Conservation (phyloP, 2,329 filamentous ascomycete species). For the Phyllosticta citrichinensis region DNA sequence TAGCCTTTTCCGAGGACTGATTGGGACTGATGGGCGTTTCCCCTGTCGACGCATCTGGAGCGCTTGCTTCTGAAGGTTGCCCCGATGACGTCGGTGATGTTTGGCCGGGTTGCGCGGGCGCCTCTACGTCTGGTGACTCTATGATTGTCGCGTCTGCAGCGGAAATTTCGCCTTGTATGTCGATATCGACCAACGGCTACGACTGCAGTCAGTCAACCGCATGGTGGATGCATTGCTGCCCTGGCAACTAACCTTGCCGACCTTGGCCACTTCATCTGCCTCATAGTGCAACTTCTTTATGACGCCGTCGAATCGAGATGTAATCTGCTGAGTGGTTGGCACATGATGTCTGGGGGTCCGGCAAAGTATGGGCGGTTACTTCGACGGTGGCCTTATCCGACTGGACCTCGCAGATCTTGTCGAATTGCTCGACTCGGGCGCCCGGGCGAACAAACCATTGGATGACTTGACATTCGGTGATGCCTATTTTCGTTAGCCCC, state of each 20-base stretch:
- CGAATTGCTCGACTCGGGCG: conserved; percentile 93
- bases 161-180: conserved; percentile 70
- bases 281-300: conserved; percentile 97
- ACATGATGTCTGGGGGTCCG: conserved; percentile 12
- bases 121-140: conserved; percentile 1
- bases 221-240: background rate
- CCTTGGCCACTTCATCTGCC: conserved; percentile 89
- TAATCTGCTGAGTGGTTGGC: conserved; percentile 53
- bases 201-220: conserved; percentile 13
- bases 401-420: conserved; percentile 94
- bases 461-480: conserved; percentile 96
- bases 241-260: conserved; percentile 52
- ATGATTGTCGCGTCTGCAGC: conserved; percentile 44
- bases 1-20: conserved; percentile 5
- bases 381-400: conserved; percentile 80
- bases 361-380: conserved; percentile 25
- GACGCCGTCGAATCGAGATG: conserved; percentile 86
- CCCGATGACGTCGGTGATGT: conserved; percentile 15
- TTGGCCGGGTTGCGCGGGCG: background rate
- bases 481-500: conserved; percentile 47
- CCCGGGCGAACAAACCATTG: conserved; percentile 99
- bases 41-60: conserved; percentile 2
- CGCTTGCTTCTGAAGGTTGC: conserved; percentile 12
- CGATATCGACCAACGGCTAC: conserved; percentile 84
- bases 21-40: background rate